Conservation (phyloP, 768 basidiomycete species). For the Trichaptum fuscoviolaceum region DNA sequence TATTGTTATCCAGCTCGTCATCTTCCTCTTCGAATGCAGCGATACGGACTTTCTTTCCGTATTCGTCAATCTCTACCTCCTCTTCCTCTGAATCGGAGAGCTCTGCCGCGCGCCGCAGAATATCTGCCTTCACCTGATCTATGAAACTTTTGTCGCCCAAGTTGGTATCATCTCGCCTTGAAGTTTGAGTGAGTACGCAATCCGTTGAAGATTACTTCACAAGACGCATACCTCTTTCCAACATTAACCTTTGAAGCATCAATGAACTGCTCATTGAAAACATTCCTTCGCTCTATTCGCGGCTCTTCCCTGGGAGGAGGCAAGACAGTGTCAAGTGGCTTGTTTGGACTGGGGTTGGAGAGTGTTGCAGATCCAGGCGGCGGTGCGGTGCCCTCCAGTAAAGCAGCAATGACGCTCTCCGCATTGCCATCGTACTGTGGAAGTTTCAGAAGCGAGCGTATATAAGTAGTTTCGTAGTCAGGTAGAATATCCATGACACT, state of each 20-base stretch:
- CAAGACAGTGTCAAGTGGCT: not conserved
- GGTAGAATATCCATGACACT: constrained; percentile 79
- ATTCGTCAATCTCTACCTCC: constrained; percentile 37
- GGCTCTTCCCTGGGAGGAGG: not conserved
- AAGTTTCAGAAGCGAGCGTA: constrained; percentile 51
- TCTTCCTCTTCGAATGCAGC: constrained; percentile 53
- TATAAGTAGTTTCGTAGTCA: constrained; percentile 48
- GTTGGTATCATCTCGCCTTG: constrained; percentile 25
- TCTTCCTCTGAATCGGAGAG: constrained; percentile 62
- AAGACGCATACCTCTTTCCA: constrained; percentile 54
- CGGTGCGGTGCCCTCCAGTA: constrained; percentile 73
- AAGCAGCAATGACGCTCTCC: constrained; percentile 60
- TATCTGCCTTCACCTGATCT: constrained; percentile 80
- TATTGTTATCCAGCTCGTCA: constrained; percentile 31
- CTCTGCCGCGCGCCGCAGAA: constrained; percentile 69
- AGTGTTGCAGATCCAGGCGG: constrained; percentile 9
- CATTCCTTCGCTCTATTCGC: constrained; percentile 53
- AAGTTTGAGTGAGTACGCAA: not conserved
- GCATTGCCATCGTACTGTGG: constrained; percentile 27
- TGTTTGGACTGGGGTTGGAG: constrained; percentile 5
- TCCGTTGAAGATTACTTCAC: not conserved
- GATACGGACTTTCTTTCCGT: constrained; percentile 20
- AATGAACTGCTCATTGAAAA: constrained; percentile 70
- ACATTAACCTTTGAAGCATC: constrained; percentile 54
- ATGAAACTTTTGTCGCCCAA: constrained; percentile 54